Conservation (phyloP, 2,329 filamentous ascomycete species). For the Colletotrichum melonis region DNA sequence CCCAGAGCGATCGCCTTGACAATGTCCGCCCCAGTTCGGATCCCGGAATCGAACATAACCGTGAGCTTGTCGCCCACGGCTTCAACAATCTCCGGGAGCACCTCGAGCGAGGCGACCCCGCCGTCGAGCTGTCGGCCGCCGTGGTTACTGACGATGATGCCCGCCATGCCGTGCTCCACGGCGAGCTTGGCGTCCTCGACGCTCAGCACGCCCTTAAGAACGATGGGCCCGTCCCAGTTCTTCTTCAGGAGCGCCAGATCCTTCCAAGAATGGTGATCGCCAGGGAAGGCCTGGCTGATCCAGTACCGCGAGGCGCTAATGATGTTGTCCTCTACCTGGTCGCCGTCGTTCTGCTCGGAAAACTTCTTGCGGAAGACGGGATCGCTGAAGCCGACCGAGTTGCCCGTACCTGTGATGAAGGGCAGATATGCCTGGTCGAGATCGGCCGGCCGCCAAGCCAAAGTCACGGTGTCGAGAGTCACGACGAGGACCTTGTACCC, state of each 20-base stretch:
- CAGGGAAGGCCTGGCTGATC: constrained; percentile 63
- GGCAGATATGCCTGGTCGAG: constrained; percentile 72
- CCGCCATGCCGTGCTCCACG: constrained; percentile 65
- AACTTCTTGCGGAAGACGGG: constrained; percentile 72
- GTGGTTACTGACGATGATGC: constrained; percentile 71
- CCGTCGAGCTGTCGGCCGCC: constrained; percentile 62
- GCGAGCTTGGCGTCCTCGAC: constrained; percentile 51
- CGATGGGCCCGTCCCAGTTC: constrained; percentile 72
- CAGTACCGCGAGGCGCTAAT: constrained; percentile 63
- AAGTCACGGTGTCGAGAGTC: constrained; percentile 77
- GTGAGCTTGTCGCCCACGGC: constrained; percentile 69
- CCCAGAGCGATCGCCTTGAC: constrained; percentile 69
- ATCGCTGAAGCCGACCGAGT: constrained; percentile 73
- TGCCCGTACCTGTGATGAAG: constrained; percentile 69
- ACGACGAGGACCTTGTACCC: constrained; percentile 77
- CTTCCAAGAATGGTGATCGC: constrained; percentile 68
- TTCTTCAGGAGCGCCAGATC: constrained; percentile 68
- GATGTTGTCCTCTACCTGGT: constrained; percentile 59
- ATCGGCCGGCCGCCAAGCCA: constrained; percentile 77
- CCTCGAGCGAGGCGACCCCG: constrained; percentile 64
- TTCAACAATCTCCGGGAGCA: constrained; percentile 67
- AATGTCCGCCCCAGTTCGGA: constrained; percentile 70
- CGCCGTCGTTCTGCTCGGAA: constrained; percentile 58
- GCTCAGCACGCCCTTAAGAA: constrained; percentile 48
- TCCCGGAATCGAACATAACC: constrained; percentile 70